Conservation (phyloP, 352 stramenopile species). For the Phytophthora nicotianae region DNA sequence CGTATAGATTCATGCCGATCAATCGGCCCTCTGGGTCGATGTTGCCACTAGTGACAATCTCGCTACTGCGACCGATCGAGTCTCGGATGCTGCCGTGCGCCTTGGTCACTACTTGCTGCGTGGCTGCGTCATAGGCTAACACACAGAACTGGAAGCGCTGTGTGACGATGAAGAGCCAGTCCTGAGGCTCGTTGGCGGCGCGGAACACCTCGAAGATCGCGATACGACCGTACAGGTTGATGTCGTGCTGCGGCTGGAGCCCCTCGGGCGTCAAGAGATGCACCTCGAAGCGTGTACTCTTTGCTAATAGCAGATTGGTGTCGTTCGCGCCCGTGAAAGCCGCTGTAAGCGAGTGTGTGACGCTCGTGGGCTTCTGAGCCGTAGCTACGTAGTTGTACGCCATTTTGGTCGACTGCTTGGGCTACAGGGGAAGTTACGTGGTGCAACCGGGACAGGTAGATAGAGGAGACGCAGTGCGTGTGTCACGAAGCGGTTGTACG, state of each 20-base stretch:
- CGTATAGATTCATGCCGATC: constrained; percentile 93
- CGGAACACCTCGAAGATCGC: constrained; percentile 89
- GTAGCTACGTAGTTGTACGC: constrained; percentile 94
- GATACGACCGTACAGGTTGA: constrained; percentile 88
- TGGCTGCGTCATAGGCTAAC: constrained; percentile 74
- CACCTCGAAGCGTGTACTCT: constrained; percentile 90
- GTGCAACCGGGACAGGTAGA: constrained; percentile 4
- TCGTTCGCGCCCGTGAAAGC: constrained; percentile 88
- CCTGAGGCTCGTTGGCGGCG: constrained; percentile 67
- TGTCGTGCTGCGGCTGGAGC: constrained; percentile 84
- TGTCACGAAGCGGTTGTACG: not conserved
- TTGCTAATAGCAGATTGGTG: constrained; percentile 91
- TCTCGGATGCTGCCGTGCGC: constrained; percentile 88
- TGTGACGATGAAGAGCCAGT: constrained; percentile 91
- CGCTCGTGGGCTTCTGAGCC: constrained; percentile 92
- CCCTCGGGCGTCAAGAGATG: constrained; percentile 88
- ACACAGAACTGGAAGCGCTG: constrained; percentile 93
- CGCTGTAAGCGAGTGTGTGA: constrained; percentile 92
- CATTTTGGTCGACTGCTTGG: constrained; percentile 39
- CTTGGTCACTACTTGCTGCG: constrained; percentile 82
- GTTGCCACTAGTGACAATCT: constrained; percentile 89
- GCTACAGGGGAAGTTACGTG: constrained; percentile 1
- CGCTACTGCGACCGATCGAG: constrained; percentile 85
- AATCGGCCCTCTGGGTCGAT: constrained; percentile 86
- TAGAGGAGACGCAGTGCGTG: constrained; percentile 5